A percentile compares a stretch with the other conserved stretches of the same genome.
Conservation (phyloP, 441 rosid species). For the Aquilaria agallochum region DNA sequence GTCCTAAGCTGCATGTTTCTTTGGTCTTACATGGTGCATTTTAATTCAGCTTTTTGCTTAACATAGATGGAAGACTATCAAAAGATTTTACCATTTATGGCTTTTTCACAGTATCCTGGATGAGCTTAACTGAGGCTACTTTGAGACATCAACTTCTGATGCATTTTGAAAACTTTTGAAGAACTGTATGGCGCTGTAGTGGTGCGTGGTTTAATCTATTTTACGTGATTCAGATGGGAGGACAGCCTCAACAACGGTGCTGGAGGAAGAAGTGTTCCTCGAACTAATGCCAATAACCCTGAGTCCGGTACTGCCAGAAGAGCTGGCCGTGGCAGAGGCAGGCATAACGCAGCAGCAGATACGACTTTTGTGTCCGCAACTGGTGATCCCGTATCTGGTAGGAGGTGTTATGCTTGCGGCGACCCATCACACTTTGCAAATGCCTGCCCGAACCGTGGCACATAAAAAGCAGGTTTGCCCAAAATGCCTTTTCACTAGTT, state of each 20-base stretch:
- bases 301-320: slow-evolving; percentile 40
- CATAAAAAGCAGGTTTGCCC: slow-evolving; percentile 2
- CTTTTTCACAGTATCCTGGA: not conserved
- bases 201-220: not conserved
- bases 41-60: not conserved
- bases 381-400: slow-evolving; percentile 72
- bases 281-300: slow-evolving; percentile 21
- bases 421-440: slow-evolving; percentile 97
- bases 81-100: not conserved
- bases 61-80: not conserved
- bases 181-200: too few relatives aligned
- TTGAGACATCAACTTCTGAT: too few relatives aligned
- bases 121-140: not conserved
- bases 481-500: too few relatives aligned
- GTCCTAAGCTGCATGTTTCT: not conserved
- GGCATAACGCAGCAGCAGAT: slow-evolving; percentile 31
- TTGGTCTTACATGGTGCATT: not conserved
- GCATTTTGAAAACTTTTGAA: too few relatives aligned
- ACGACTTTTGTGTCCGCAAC: slow-evolving; percentile 73
- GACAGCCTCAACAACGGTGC: slow-evolving; percentile 51
- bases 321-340: slow-evolving; percentile 47
- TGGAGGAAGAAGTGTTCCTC: slow-evolving; percentile 36
- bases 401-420: slow-evolving; percentile 82
- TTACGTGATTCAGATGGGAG: slow-evolving; percentile 67
- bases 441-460: slow-evolving; percentile 77